These are phyloP conservation scores for Candida labiduridarum DNA, from an alignment of 1,139 yeast genomes.

Conservation along the genomic window DNA sequence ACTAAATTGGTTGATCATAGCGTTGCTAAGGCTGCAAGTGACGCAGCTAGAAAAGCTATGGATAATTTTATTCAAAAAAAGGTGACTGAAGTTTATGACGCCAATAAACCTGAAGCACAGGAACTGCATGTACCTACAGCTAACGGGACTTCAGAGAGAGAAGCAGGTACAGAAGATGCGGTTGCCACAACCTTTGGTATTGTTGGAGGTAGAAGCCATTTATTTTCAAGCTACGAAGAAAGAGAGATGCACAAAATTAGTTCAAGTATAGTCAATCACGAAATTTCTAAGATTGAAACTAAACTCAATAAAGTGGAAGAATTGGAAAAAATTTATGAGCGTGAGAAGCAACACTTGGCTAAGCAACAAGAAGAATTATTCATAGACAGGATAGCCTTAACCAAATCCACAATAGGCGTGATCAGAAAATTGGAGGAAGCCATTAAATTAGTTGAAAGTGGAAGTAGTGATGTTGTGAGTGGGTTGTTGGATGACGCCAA, in stretches of 20 bases:
- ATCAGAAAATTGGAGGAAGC: constrained; percentile 52
- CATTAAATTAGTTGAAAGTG: constrained; percentile 33
- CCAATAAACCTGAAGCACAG: constrained; percentile 28
- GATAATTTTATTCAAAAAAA: constrained; percentile 50
- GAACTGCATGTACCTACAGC: constrained; percentile 17
- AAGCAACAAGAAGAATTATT: constrained; percentile 82
- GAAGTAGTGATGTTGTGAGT: constrained; percentile 20
- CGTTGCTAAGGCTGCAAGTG: constrained; percentile 81
- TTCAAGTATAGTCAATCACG: constrained; percentile 65
- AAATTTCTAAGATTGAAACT: constrained; percentile 72
- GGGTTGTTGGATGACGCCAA: constrained; percentile 48
- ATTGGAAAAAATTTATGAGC: constrained; percentile 77
- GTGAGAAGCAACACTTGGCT: constrained; percentile 73
- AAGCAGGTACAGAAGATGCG: constrained; percentile 7
- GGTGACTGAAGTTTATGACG: constrained; percentile 27
- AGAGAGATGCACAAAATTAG: constrained; percentile 69
- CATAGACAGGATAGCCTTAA: constrained; percentile 74
- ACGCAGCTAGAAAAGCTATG: constrained; percentile 59
- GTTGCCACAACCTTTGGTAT: constrained; percentile 62
- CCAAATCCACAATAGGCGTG: constrained; percentile 58
- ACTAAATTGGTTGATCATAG: constrained; percentile 87
- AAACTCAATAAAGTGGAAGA: constrained; percentile 71
- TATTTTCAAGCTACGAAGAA: constrained; percentile 82
- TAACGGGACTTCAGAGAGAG: constrained; percentile 37
- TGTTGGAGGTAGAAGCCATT: constrained; percentile 80